Conservation (phyloP, 192 early-diverging fungal species). For the Kickxella alabastrina region DNA sequence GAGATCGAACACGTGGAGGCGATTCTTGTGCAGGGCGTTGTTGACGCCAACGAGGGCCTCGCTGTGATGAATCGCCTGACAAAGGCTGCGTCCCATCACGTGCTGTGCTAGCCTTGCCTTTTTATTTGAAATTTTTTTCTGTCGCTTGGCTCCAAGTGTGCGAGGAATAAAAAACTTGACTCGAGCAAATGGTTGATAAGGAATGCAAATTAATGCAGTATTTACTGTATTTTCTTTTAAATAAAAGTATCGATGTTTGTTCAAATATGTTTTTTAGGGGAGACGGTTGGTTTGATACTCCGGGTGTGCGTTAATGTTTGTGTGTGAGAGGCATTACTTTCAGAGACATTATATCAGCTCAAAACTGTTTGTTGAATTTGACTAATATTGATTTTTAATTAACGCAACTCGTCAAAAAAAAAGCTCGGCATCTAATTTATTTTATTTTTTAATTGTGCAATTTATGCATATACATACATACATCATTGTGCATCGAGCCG, state of each 20-base stretch:
- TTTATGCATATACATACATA: no score
- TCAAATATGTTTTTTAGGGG: not conserved
- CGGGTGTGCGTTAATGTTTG: no score
- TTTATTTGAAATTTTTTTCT: slow-evolving; percentile 14
- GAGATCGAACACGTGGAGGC: slow-evolving; percentile 56
- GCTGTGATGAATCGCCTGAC: slow-evolving; percentile 95
- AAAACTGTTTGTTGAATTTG: no score
- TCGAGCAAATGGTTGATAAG: slow-evolving; percentile 6
- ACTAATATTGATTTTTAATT: slow-evolving; percentile 9
- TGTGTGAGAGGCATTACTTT: no score
- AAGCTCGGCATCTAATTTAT: no score
- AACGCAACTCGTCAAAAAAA: no score
- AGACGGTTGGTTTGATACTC: no score
- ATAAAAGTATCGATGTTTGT: no score
- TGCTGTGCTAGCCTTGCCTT: slow-evolving; percentile 13
- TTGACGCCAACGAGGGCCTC: slow-evolving; percentile 80
- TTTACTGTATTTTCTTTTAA: slow-evolving; percentile 2
- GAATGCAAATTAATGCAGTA: not conserved
- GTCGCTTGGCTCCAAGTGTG: no score
- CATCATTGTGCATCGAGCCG: no score
- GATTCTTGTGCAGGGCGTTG: slow-evolving; percentile 90
- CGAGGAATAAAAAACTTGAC: not conserved
- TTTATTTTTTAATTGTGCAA: no score
- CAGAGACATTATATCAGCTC: no score
- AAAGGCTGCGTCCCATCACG: slow-evolving; percentile 76